Percentiles rank a stretch among this genome's conserved stretches.
Evolutionary conservation across 2,329 filamentous ascomycete species (phyloP).

Genomic region (Myrmaecium sp.): DNA sequence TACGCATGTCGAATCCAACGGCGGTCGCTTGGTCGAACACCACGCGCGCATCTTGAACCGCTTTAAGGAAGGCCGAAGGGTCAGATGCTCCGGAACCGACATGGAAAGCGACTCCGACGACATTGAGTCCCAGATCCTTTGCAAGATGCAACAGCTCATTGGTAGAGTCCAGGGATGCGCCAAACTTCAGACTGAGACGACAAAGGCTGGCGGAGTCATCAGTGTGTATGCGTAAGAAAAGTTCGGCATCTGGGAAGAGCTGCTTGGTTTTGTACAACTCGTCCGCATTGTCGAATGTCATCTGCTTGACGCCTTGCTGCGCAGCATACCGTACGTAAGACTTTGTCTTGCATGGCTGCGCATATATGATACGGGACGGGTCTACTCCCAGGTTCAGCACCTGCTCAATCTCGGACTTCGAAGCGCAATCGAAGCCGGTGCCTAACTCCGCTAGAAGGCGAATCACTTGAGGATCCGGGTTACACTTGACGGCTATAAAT

Average conservation of each 20-base stretch:
- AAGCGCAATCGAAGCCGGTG: constrained; percentile 95
- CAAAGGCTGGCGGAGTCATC: constrained; percentile 92
- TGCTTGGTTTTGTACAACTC: constrained; percentile 97
- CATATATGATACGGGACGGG: constrained; percentile 90
- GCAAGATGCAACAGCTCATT: constrained; percentile 63
- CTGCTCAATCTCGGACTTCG: constrained; percentile 91
- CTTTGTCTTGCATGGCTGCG: constrained; percentile 98
- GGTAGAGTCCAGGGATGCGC: constrained; percentile 71
- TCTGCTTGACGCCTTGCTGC: constrained; percentile 74
- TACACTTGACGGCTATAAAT: constrained; percentile 80
- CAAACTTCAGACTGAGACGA: constrained; percentile 93
- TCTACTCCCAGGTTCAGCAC: constrained; percentile 69
- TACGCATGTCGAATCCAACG: constrained; percentile 67
- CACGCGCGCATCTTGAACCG: constrained; percentile 70
- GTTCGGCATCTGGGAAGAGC: constrained; percentile 73
- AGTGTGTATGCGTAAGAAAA: constrained; percentile 87
- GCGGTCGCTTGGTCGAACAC: constrained; percentile 75
- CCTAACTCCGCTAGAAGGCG: constrained; percentile 75
- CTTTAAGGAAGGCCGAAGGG: constrained; percentile 77
- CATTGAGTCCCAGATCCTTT: constrained; percentile 66
- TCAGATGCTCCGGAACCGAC: constrained; percentile 93
- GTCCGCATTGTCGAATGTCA: constrained; percentile 98
- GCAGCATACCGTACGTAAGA: constrained; percentile 89
- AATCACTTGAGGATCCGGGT: constrained; percentile 80
- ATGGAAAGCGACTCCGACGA: constrained; percentile 94